Evolutionary conservation across 441 rosid genomes (phyloP), one percentile per base, ranked within the genome.

Genomic region (Syzygium malaccense): DNA sequence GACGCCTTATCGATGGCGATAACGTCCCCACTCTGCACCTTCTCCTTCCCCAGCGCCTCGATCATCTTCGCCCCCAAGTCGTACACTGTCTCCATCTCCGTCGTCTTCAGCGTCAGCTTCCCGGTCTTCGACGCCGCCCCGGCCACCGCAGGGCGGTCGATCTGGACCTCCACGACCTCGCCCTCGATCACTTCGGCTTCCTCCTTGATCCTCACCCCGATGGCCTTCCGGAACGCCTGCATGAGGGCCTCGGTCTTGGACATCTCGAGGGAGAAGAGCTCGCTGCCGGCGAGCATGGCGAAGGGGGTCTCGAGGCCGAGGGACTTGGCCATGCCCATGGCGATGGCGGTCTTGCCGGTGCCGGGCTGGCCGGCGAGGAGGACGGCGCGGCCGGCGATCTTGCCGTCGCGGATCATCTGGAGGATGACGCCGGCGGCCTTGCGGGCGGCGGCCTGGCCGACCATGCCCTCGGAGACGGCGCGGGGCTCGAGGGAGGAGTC

Each of bases 281-380:
- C 99, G 85, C 98, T 96, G 12, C 90, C 98, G 3, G 98, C 95
- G 56, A 96, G 94, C 98, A 96, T 96, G 1, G 99, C 96, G 62
- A 97, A 97, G n/a, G 99, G 99, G 53, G 99, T 97, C 88, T 97
- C 99, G 37, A 93, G 93, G 14, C 99, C 99, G 1, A 97, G 94
- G 7, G 99, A 97, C 90, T 96, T 97, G 32, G 99, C 99, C 97
- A 97, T 95, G 32, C 99, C 99, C 99, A 97, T 97, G 2, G 99
- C 99, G 55, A 96, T 96, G 18, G 99, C 99, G 1, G 99, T 97
- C 88, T 97, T 97, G 7, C 99, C 99, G 0, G 99, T 96, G 23
- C 99, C 99, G 1, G 99, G 99, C 32, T 97, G 99, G 1, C 99
- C 99, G 5, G 98, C 99, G 1, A 96, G 92, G 28, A 97, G 96